Conservation (phyloP, 1,139 yeast genomes). For the Kurtzmaniella quercitrusa region DNA sequence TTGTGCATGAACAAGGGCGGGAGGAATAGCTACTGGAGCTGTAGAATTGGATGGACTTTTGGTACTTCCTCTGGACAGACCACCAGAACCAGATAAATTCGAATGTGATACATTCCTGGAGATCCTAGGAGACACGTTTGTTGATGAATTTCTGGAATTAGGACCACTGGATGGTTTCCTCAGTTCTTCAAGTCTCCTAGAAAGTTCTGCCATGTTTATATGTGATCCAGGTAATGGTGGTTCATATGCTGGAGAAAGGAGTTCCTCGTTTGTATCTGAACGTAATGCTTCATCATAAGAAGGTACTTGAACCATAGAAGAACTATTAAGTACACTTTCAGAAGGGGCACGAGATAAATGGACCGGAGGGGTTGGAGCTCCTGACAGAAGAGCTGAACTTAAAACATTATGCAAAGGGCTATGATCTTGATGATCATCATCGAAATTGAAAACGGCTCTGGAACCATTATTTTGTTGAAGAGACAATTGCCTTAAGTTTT, state of each 20-base stretch:
- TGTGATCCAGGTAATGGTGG: constrained; percentile 49
- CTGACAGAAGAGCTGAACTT: constrained; percentile 9
- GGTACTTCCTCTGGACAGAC: constrained; percentile 4
- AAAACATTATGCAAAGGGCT: constrained; percentile 8
- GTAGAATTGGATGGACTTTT: constrained; percentile 3
- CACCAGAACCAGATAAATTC: constrained; percentile 11
- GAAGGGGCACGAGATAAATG: constrained; percentile 63
- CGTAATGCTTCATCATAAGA: constrained; percentile 75
- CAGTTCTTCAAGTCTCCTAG: constrained; percentile 18
- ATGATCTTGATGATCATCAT: constrained; percentile 21
- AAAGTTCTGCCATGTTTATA: constrained; percentile 27
- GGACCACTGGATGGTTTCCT: constrained; percentile 9
- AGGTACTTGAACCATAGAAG: constrained; percentile 63
- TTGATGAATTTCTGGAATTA: constrained; percentile 16
- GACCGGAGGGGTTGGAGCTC: constrained; percentile 45
- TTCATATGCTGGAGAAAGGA: constrained; percentile 60
- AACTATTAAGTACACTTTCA: constrained; percentile 17
- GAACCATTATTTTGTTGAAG: constrained; percentile 26
- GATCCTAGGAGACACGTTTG: constrained; percentile 24
- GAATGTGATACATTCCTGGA: constrained; percentile 25
- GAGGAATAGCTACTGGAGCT: constrained; percentile 1
- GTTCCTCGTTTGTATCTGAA: constrained; percentile 41
- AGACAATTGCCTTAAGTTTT: constrained; percentile 51
- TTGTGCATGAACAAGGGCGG: constrained; percentile 1
- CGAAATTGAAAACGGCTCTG: constrained; percentile 43